These are phyloP conservation scores for Jimgerdemannia lactiflua DNA, from an alignment of 192 early-diverging fungal species.

Conservation along the genomic window DNA sequence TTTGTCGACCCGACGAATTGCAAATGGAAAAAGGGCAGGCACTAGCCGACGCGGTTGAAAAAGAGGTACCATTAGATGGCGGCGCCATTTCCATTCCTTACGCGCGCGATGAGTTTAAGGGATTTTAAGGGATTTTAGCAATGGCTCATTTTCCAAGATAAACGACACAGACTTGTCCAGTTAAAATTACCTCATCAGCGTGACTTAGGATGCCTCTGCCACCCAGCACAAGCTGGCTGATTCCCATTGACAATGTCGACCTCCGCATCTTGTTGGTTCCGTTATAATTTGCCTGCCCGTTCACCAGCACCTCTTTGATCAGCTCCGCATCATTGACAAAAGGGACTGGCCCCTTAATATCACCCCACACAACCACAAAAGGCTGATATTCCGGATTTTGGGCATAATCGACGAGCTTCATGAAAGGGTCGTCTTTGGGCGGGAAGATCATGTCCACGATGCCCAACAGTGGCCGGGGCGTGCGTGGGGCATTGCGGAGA, in stretches of 20 bases:
- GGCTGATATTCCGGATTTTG: not conserved
- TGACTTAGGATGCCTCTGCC: too few relatives aligned
- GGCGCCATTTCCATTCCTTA: conserved; percentile 38
- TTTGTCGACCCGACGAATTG: conserved; percentile 7
- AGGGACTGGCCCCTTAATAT: not conserved
- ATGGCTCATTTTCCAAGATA: too few relatives aligned
- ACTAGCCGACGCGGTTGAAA: conserved; percentile 27
- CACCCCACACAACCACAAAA: not conserved
- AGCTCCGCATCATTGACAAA: not conserved
- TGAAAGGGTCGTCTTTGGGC: not conserved
- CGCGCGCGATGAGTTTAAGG: not conserved
- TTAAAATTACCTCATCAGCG: too few relatives aligned
- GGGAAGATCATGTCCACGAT: not conserved
- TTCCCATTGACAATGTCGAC: too few relatives aligned
- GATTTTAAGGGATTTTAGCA: not conserved
- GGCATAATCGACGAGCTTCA: not conserved
- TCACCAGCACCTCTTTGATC: conserved; percentile 29
- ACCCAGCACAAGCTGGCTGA: too few relatives aligned
- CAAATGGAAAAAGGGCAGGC: conserved; percentile 26
- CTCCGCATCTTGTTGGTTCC: too few relatives aligned
- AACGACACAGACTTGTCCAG: too few relatives aligned
- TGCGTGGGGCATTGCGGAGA: not conserved
- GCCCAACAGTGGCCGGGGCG: not conserved
- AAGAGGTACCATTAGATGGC: conserved; percentile 23
- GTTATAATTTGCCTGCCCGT: conserved; percentile 26